Percentiles rank a stretch among this genome's conserved stretches.
Conservation (phyloP, 1,284 basidiomycete species). For the Pyrrhoderma lamaoense region DNA sequence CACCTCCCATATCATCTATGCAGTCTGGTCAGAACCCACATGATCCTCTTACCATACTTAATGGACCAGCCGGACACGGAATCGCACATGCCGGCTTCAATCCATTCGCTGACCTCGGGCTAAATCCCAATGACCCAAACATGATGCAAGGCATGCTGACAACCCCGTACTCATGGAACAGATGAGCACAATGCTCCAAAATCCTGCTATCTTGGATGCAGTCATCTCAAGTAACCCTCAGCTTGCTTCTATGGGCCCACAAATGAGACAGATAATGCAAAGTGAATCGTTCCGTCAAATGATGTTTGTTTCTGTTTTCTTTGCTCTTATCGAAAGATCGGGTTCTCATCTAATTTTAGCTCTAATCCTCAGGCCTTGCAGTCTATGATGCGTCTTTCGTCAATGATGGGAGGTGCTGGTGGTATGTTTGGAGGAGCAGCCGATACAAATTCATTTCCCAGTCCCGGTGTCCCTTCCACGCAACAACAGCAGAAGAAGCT, state of each 20-base stretch:
- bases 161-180: constrained; percentile 37
- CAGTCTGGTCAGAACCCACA: constrained; percentile 77
- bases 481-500: constrained; percentile 20
- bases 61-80: constrained; percentile 63
- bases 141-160: constrained; percentile 43
- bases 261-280: constrained; percentile 73
- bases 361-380: constrained; percentile 74
- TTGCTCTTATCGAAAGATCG: neutral
- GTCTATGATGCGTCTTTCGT: constrained; percentile 78
- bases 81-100: constrained; percentile 70
- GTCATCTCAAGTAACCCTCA: constrained; percentile 79
- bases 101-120: constrained; percentile 79
- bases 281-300: constrained; percentile 77
- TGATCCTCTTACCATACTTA: constrained; percentile 71
- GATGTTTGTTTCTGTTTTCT: constrained; percentile 43
- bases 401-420: constrained; percentile 36
- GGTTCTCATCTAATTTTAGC: constrained; percentile 29
- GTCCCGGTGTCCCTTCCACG: constrained; percentile 42
- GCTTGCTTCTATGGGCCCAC: constrained; percentile 70
- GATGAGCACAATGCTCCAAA: constrained; percentile 68
- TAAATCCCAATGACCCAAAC: constrained; percentile 86
- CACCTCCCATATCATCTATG: constrained; percentile 64
- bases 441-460: constrained; percentile 39
- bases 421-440: constrained; percentile 20
- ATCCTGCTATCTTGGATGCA: constrained; percentile 80